Evolutionary conservation across 2,329 filamentous ascomycete genomes (phyloP).

Genomic region (Zymoseptoria tritici): DNA sequence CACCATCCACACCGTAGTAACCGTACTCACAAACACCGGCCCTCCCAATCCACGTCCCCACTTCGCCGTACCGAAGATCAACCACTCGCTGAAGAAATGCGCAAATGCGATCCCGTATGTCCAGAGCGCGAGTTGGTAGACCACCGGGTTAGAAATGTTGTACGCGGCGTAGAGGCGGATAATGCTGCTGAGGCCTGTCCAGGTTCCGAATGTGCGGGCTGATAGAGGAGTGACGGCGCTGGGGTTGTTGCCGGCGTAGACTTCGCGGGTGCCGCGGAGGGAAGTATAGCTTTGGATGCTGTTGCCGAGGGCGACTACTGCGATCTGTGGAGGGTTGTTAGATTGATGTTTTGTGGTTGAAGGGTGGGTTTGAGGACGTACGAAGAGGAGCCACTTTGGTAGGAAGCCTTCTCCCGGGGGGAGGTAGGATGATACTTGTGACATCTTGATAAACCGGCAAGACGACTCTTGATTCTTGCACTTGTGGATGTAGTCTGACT

Average conservation of each 20-base stretch:
- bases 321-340: constrained; percentile 52
- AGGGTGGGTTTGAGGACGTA: constrained; percentile 31
- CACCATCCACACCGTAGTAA: constrained; percentile 55
- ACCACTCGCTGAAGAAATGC: constrained; percentile 76
- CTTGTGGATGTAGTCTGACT: not conserved
- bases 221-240: constrained; percentile 62
- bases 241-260: constrained; percentile 64
- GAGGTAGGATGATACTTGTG: constrained; percentile 32
- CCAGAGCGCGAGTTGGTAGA: constrained; percentile 76
- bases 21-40: constrained; percentile 51
- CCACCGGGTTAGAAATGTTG: constrained; percentile 61
- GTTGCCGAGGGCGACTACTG: constrained; percentile 75
- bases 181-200: constrained; percentile 71
- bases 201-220: constrained; percentile 76
- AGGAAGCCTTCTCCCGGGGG: constrained; percentile 45
- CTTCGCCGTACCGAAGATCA: constrained; percentile 67
- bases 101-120: constrained; percentile 70
- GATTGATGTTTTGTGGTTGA: constrained; percentile 6
- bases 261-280: constrained; percentile 71
- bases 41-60: constrained; percentile 53
- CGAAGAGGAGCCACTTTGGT: constrained; percentile 59
- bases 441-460: constrained; percentile 2
- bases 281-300: constrained; percentile 76
- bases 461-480: no score
- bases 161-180: constrained; percentile 79